phyloP scores from a whole-genome alignment of 768 basidiomycete genomes.

The Candolleomyces eurysporus region DNA sequence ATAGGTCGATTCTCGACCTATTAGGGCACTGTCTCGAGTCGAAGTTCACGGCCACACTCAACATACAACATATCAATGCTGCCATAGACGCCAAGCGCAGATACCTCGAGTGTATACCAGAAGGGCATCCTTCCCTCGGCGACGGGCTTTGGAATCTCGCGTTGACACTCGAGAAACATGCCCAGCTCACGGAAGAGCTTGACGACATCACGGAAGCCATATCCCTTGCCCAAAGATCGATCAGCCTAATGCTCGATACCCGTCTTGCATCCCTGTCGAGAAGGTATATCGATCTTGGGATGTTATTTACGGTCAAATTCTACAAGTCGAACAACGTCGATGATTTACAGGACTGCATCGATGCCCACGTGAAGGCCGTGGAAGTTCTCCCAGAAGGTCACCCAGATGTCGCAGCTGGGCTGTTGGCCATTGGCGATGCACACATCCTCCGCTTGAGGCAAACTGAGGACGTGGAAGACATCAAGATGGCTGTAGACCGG shows the following conservation, averaged over 20 bases:
- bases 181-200: not conserved
- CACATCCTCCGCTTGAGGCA: constrained; percentile 19
- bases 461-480: constrained; percentile 14
- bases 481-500: not conserved
- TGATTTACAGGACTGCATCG: not conserved
- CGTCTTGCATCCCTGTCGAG: not conserved
- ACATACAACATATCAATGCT: not conserved
- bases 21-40: not conserved
- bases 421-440: constrained; percentile 18
- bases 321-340: not conserved
- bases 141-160: not conserved
- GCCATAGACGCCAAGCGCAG: not conserved
- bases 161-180: not conserved
- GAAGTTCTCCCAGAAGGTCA: not conserved
- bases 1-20: not conserved
- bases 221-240: not conserved
- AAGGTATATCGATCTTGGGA: constrained; percentile 7
- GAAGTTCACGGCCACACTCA: not conserved
- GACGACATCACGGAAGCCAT: constrained; percentile 4
- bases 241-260: not conserved
- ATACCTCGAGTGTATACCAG: not conserved
- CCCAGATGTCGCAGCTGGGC: constrained; percentile 7
- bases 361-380: not conserved
- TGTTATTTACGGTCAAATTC: not conserved
- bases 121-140: not conserved